Evolutionary conservation across 2,329 filamentous ascomycete genomes (phyloP).

Genomic region (Epichloe sibirici): DNA sequence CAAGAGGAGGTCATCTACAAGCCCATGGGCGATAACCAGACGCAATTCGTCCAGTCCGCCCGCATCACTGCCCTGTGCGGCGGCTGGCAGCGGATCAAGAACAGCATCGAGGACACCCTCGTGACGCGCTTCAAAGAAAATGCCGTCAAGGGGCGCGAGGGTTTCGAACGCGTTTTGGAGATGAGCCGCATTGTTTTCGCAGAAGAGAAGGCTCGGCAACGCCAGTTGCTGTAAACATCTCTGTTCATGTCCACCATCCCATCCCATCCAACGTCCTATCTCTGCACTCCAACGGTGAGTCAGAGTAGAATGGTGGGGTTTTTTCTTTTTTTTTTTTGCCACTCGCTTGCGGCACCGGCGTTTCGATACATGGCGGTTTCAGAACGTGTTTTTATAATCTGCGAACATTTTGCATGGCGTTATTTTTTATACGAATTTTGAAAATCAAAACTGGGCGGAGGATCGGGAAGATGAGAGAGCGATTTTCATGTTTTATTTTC

Average conservation of each 20-base stretch:
- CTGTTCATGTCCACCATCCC: background rate
- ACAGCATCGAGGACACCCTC: slow-evolving; percentile 85
- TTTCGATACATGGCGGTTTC: background rate
- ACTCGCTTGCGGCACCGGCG: background rate
- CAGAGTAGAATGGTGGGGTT: background rate
- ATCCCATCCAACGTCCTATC: background rate
- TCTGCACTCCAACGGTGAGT: background rate
- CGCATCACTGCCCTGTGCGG: slow-evolving; percentile 90
- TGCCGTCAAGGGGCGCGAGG: slow-evolving; percentile 77
- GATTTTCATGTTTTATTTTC: background rate
- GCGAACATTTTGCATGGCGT: slow-evolving; percentile 2
- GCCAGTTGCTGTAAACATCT: slow-evolving; percentile 7
- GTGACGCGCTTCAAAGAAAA: slow-evolving; percentile 88
- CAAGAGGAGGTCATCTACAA: slow-evolving; percentile 87
- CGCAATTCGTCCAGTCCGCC: slow-evolving; percentile 78
- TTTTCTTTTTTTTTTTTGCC: background rate
- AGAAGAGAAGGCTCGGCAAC: slow-evolving; percentile 61
- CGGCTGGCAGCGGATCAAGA: slow-evolving; percentile 95
- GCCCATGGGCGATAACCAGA: slow-evolving; percentile 47
- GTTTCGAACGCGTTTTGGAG: slow-evolving; percentile 87
- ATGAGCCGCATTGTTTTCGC: slow-evolving; percentile 88
- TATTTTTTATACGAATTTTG: background rate
- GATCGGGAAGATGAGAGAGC: background rate
- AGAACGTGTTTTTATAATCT: background rate
- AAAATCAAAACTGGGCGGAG: background rate